Conservation (phyloP, 139 green algal species). For the Monoraphidium neglectum region DNA sequence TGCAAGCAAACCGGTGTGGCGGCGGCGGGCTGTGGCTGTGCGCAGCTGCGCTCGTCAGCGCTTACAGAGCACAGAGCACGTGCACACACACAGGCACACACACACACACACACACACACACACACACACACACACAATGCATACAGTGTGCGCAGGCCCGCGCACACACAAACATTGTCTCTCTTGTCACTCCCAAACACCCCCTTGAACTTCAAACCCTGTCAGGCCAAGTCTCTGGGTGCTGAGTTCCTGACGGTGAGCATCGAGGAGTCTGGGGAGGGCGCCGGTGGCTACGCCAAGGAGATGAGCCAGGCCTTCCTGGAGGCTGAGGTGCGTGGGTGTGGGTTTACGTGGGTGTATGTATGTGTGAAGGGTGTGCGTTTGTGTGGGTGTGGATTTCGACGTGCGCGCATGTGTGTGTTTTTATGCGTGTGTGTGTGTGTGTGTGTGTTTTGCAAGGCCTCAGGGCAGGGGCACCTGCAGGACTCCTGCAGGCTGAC, state of each 20-base stretch:
- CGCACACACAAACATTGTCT: neutral
- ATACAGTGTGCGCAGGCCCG: no score
- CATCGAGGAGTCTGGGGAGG: slow-evolving; percentile 79
- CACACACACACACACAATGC: no score
- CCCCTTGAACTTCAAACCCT: neutral
- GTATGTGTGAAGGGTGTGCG: no score
- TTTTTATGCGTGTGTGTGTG: no score
- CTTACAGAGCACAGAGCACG: neutral
- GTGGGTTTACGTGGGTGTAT: neutral
- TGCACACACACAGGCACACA: neutral
- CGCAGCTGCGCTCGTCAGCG: no score
- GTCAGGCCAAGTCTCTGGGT: slow-evolving; percentile 75
- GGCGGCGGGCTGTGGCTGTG: no score
- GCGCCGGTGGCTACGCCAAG: slow-evolving; percentile 80
- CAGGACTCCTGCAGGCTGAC: no score
- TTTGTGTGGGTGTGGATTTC: no score
- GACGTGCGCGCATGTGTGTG: no score
- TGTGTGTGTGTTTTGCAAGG: no score
- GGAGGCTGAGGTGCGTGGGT: slow-evolving; percentile 64
- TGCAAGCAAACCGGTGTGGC: no score
- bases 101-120: neutral
- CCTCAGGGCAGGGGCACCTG: no score
- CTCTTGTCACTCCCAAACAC: neutral
- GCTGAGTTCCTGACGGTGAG: slow-evolving; percentile 85
- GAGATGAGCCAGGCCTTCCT: slow-evolving; percentile 87